Conservation (phyloP, 164 flowering plant species). For the Stephania yunnanensis region DNA sequence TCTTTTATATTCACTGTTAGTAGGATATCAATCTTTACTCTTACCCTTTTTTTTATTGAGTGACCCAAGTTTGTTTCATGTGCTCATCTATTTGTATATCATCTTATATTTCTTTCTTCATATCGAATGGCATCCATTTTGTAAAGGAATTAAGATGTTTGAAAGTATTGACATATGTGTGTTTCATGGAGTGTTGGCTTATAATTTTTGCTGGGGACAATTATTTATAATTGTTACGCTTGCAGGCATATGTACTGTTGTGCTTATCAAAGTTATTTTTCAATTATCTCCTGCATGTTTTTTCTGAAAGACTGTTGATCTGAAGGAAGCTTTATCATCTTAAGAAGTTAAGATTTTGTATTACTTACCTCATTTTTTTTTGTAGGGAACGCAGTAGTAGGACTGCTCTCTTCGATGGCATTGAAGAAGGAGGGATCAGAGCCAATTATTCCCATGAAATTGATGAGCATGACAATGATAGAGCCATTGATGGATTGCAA, state of each 20-base stretch:
- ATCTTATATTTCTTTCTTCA: too few species aligned
- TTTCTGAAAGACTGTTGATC: background rate
- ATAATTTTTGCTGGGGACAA: too few species aligned
- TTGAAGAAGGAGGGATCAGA: constrained; percentile 92
- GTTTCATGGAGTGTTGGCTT: too few species aligned
- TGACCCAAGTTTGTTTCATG: too few species aligned
- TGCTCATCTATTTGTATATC: too few species aligned
- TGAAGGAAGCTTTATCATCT: background rate
- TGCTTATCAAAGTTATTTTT: too few species aligned
- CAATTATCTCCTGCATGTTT: too few species aligned
- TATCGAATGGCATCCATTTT: background rate
- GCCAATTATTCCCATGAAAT: constrained; percentile 72
- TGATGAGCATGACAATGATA: constrained; percentile 65
- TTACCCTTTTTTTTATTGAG: too few species aligned
- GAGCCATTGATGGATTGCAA: constrained; percentile 54
- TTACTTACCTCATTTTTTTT: background rate
- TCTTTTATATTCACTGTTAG: too few species aligned
- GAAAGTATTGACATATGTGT: background rate
- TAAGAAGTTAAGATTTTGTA: background rate
- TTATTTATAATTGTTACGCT: too few species aligned
- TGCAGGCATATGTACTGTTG: too few species aligned
- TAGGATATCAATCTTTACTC: too few species aligned
- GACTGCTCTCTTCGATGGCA: constrained; percentile 78
- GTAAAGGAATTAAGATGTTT: background rate
- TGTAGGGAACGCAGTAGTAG: constrained; percentile 67